These are phyloP conservation scores for Eucalyptus shirleyi DNA, from an alignment of 345 rosid species.

Conservation along the genomic window DNA sequence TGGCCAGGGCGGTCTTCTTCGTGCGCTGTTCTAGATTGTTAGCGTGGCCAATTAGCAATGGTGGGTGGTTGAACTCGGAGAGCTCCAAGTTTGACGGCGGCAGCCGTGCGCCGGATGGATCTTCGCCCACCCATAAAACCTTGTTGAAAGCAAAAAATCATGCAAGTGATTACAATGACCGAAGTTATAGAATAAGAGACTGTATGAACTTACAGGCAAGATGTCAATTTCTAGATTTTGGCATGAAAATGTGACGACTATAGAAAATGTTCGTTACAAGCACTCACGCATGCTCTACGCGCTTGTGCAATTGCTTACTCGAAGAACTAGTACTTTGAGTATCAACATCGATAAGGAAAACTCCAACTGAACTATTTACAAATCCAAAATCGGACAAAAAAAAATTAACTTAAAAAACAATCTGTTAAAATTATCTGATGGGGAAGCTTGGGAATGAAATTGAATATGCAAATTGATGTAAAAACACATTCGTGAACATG, in stretches of 20 bases:
- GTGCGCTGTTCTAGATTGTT: slow-evolving; percentile 13
- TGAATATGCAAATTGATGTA: background rate
- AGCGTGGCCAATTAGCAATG: slow-evolving; percentile 22
- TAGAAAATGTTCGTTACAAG: too few species aligned
- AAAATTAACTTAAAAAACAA: too few species aligned
- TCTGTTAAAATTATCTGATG: too few species aligned
- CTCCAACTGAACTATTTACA: too few species aligned
- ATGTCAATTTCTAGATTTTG: background rate
- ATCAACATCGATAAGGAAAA: too few species aligned
- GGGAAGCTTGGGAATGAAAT: background rate
- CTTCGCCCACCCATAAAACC: background rate
- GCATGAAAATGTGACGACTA: background rate
- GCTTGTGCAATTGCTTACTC: too few species aligned
- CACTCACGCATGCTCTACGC: too few species aligned
- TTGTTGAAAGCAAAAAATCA: background rate
- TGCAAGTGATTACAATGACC: background rate
- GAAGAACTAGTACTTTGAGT: too few species aligned
- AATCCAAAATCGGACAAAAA: too few species aligned
- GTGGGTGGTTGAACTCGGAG: slow-evolving; percentile 29
- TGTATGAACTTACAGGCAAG: background rate
- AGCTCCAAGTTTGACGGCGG: slow-evolving; percentile 1
- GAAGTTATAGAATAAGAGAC: background rate
- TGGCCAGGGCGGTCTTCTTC: slow-evolving; percentile 26
- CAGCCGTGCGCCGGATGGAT: background rate
- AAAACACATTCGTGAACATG: background rate